Conservation (phyloP, 1,284 basidiomycete species). For the Malassezia caprae region DNA sequence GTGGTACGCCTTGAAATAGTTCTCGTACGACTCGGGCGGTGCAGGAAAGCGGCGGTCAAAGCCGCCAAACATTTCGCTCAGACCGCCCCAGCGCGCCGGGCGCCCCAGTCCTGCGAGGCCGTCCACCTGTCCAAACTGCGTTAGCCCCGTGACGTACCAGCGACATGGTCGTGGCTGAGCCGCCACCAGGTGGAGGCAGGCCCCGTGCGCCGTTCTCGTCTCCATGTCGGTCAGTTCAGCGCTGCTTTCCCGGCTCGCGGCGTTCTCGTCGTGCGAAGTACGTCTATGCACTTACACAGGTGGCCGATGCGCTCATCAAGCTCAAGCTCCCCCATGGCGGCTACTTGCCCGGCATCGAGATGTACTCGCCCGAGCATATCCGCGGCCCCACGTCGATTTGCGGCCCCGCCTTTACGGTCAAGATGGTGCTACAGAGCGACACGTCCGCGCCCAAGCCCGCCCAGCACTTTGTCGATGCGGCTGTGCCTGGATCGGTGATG, state of each 20-base stretch:
- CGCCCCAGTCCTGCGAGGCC: neutral
- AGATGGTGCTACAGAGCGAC: conserved; percentile 65
- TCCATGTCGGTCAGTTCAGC: neutral
- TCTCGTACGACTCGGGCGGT: conserved; percentile 41
- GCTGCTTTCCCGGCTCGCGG: conserved; percentile 1
- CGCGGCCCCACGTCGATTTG: conserved; percentile 35
- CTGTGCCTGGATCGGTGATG: conserved; percentile 59
- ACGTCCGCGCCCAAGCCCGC: conserved; percentile 59
- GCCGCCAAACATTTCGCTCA: conserved; percentile 28
- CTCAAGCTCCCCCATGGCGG: conserved; percentile 68
- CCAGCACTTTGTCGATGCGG: conserved; percentile 75
- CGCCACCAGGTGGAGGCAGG: neutral
- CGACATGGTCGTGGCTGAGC: conserved; percentile 5
- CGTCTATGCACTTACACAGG: conserved; percentile 48
- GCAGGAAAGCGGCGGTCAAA: conserved; percentile 31
- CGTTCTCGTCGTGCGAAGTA: conserved; percentile 15
- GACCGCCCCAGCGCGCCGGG: conserved; percentile 14
- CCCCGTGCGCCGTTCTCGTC: neutral
- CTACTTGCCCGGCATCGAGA: conserved; percentile 66
- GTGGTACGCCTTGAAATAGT: conserved; percentile 59
- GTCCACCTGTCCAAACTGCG: conserved; percentile 13
- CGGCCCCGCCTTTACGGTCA: conserved; percentile 79
- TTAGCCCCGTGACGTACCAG: conserved; percentile 7
- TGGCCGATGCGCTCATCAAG: conserved; percentile 83
- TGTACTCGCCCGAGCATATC: conserved; percentile 52